Evolutionary conservation across 1,284 basidiomycete species (phyloP), one percentile per base, ranked within the genome.

Genomic region (Volvariella surrecta): DNA sequence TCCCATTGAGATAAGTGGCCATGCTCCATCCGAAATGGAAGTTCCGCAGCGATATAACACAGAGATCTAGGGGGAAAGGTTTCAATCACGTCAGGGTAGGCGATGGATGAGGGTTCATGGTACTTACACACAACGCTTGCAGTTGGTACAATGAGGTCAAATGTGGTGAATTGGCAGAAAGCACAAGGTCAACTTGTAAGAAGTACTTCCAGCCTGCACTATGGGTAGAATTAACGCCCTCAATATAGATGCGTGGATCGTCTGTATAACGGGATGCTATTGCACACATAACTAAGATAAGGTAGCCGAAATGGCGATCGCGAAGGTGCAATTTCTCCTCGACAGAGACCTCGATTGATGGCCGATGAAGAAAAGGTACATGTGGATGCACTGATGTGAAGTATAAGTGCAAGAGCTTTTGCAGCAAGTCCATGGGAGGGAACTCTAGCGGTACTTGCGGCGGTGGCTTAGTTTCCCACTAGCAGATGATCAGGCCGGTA

Each of bases 151-250:
- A 50, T 2, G 65, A 68, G 1, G 79, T 67, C 11, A 67, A 63
- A 47, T 69, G 69, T 24, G 71, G 67, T 37, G 76, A 58, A 2
- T 65, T 65, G 47, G 69, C 69, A 22, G 71, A 66, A 45, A 74
- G 53, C 45, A 74, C 53, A 10, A 73, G 50, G 48, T 74, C 63
- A 0, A 83, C 67, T 51, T 82, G 77, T 13, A 61, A 59, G 46
- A 84, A 77, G 60, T 74, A 88, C 44, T 73, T 73, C 81, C 82
- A 87, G 0, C 85, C 85, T 3, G 70, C 65, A 1, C 79, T 79
- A 42, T 75, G 70, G 17, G 55, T 56, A 9, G 61, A 52, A 7
- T 53, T 18, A 11, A 11, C 24, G 17, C 13, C 20, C 10, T 68
- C 62, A 3, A 68, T 61, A 49, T 78, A 58, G 1, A 85, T 76